These are phyloP conservation scores for Pulicaria dysenterica DNA, from an alignment of 129 eudicot species.

Conservation along the genomic window DNA sequence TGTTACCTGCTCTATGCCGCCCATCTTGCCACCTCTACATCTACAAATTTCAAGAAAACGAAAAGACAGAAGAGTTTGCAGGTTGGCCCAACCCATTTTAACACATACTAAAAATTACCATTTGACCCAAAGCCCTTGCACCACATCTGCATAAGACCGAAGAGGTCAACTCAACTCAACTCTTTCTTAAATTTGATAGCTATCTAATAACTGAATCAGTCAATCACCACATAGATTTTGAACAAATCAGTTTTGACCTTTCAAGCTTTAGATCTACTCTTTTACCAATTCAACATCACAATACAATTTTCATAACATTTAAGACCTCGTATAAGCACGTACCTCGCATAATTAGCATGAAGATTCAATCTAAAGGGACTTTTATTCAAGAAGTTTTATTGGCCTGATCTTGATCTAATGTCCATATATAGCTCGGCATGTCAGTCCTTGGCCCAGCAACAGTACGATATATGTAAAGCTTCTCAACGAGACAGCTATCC, in stretches of 20 bases:
- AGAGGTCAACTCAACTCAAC: slow-evolving; percentile 7
- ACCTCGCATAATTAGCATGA: neutral
- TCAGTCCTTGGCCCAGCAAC: slow-evolving; percentile 75
- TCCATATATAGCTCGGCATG: slow-evolving; percentile 64
- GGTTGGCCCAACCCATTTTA: neutral
- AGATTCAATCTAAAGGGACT: too few relatives aligned
- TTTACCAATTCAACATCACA: neutral
- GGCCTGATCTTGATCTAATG: slow-evolving; percentile 40
- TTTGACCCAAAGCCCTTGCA: neutral
- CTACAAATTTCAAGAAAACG: too few relatives aligned
- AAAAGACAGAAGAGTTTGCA: neutral
- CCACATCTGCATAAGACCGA: neutral
- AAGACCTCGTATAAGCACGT: neutral
- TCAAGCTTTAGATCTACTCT: neutral
- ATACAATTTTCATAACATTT: neutral
- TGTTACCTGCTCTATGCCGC: too few relatives aligned
- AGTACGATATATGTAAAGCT: slow-evolving; percentile 69
- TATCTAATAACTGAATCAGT: neutral
- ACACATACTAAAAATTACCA: neutral
- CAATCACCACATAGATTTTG: neutral
- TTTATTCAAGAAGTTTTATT: neutral
- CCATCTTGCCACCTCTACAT: too few relatives aligned
- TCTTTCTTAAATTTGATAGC: neutral
- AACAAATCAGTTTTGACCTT: neutral
- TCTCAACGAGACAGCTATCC: slow-evolving; percentile 62